phyloP scores from a whole-genome alignment of 805 yeast genomes.

The Lipomyces sp. region DNA sequence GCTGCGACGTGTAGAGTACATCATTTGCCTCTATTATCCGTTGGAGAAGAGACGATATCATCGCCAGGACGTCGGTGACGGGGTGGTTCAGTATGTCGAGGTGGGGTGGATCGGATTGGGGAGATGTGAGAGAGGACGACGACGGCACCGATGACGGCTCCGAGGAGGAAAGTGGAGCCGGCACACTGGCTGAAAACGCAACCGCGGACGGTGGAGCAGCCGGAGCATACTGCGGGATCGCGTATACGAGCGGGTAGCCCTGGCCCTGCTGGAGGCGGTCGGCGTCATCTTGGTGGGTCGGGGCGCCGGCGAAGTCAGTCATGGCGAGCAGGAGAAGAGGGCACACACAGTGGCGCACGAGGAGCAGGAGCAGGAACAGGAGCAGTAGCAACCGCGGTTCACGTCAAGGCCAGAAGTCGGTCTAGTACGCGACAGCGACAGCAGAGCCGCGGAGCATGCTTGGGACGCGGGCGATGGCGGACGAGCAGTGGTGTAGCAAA shows the following conservation, averaged over 20 bases:
- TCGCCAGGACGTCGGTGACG: constrained; percentile 70
- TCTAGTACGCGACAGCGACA: background rate
- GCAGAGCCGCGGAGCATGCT: background rate
- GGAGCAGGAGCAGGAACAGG: background rate
- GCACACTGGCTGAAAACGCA: no score
- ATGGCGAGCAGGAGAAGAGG: constrained; percentile 1
- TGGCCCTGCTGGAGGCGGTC: no score
- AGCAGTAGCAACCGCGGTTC: background rate
- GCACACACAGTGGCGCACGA: background rate
- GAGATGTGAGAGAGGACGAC: constrained; percentile 7
- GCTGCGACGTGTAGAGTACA: constrained; percentile 55
- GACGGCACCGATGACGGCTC: constrained; percentile 5
- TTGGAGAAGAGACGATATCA: constrained; percentile 81
- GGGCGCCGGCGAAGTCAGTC: constrained; percentile 18
- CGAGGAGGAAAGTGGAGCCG: constrained; percentile 5
- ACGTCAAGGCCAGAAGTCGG: background rate
- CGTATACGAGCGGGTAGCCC: no score
- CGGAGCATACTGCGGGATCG: background rate
- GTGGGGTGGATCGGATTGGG: constrained; percentile 37
- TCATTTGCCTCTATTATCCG: constrained; percentile 91
- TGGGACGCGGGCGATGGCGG: background rate
- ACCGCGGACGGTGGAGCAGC: background rate
- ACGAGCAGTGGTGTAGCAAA: background rate
- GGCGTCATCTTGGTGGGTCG: background rate
- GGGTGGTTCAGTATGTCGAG: constrained; percentile 79